Conservation (phyloP, 345 rosid species). For the Eucalyptus polyanthemos region DNA sequence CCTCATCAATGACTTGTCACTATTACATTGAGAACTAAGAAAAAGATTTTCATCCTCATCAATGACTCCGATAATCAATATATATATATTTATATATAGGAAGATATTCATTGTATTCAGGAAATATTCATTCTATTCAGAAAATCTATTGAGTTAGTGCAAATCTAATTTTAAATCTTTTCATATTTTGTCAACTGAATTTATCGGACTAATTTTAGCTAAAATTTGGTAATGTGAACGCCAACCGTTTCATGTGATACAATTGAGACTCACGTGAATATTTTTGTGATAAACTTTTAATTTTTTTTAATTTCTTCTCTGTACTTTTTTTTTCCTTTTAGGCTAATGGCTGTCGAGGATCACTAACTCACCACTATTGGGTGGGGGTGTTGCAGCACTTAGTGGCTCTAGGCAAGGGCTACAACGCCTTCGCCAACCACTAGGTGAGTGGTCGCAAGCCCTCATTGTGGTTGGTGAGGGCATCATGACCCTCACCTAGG, state of each 20-base stretch:
- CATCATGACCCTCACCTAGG: too few relatives aligned
- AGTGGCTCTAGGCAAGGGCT: background rate
- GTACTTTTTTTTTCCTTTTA: too few relatives aligned
- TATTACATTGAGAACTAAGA: background rate
- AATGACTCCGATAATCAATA: background rate
- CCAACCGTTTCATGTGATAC: too few relatives aligned
- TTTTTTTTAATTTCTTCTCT: too few relatives aligned
- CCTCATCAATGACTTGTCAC: background rate
- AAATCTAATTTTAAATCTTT: too few relatives aligned
- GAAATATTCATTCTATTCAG: background rate
- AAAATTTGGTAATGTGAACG: too few relatives aligned
- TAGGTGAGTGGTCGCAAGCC: background rate
- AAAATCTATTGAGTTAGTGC: too few relatives aligned
- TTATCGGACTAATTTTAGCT: too few relatives aligned
- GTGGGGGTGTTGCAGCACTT: background rate
- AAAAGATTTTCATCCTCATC: background rate
- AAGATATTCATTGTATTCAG: background rate
- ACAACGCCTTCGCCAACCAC: background rate
- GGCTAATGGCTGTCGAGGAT: background rate
- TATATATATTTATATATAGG: background rate
- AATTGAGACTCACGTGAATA: accelerated
- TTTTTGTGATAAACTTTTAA: too few relatives aligned
- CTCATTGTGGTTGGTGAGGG: background rate
- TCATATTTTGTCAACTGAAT: background rate
- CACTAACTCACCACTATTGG: background rate